Evolutionary conservation across 371 early-diverging fungal genomes (phyloP).

Genomic region (Chytridiales sp.): DNA sequence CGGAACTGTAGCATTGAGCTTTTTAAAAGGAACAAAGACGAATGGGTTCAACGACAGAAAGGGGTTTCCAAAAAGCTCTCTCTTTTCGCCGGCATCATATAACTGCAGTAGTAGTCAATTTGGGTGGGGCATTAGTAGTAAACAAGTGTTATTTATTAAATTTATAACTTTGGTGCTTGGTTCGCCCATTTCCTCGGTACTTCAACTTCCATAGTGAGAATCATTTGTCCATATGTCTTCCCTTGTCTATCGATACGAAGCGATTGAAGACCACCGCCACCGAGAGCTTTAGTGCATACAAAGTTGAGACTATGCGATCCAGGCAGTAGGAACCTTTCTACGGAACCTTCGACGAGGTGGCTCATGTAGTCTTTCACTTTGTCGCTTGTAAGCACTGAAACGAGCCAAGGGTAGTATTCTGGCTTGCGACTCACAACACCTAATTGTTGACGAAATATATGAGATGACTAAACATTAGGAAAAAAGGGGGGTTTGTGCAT

Average conservation of each 20-base stretch:
- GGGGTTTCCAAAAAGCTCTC: no score
- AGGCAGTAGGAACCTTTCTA: conserved; percentile 66
- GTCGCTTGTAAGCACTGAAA: conserved; percentile 42
- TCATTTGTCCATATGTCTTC: conserved; percentile 71
- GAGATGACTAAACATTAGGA: not conserved
- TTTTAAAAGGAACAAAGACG: conserved; percentile 69
- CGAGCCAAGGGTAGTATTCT: conserved; percentile 53
- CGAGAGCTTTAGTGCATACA: conserved; percentile 65
- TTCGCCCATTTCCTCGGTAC: conserved; percentile 52
- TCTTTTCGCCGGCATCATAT: no score
- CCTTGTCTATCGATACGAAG: conserved; percentile 70
- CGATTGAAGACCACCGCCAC: conserved; percentile 71
- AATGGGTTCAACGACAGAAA: conserved; percentile 74
- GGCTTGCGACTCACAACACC: conserved; percentile 66
- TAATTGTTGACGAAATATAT: conserved; percentile 8
- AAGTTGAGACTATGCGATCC: conserved; percentile 68
- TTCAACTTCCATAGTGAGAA: conserved; percentile 59
- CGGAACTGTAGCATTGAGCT: conserved; percentile 77
- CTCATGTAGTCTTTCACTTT: conserved; percentile 61
- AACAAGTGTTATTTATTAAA: no score
- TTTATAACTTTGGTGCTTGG: no score
- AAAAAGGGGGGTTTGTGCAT: not conserved
- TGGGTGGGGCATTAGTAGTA: no score
- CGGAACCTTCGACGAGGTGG: conserved; percentile 63
- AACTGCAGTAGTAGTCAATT: no score